Percentiles rank a stretch among this genome's conserved stretches.
These are phyloP conservation scores for Microdochium paspali DNA, from an alignment of 2,329 filamentous ascomycete species.

Conservation along the genomic window DNA sequence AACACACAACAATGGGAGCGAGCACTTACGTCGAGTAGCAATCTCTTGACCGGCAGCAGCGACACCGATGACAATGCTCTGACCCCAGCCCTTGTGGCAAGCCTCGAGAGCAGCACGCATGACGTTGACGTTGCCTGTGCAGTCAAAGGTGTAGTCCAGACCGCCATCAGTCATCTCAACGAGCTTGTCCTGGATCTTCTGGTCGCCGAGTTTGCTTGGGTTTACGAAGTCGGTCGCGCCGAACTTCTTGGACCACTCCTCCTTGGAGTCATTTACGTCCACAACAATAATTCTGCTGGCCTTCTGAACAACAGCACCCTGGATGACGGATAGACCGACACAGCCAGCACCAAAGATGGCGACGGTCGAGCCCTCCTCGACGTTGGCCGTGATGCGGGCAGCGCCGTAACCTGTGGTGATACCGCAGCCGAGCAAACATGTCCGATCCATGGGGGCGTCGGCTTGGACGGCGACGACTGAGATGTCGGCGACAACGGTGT, in stretches of 20 bases:
- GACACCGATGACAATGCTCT: slow-evolving; percentile 96
- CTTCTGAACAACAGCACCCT: slow-evolving; percentile 81
- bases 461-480: slow-evolving; percentile 89
- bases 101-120: slow-evolving; percentile 91
- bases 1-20: neutral
- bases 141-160: slow-evolving; percentile 98
- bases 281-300: slow-evolving; percentile 68
- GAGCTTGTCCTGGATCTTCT: slow-evolving; percentile 84
- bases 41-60: slow-evolving; percentile 96
- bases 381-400: slow-evolving; percentile 82
- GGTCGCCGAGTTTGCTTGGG: slow-evolving; percentile 66
- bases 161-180: slow-evolving; percentile 97
- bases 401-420: slow-evolving; percentile 98
- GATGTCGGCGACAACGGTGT: slow-evolving; percentile 97
- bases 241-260: slow-evolving; percentile 89
- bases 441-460: slow-evolving; percentile 89
- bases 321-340: slow-evolving; percentile 89
- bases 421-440: slow-evolving; percentile 91
- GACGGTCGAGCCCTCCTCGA: slow-evolving; percentile 82
- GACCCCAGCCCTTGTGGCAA: slow-evolving; percentile 98
- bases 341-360: slow-evolving; percentile 94
- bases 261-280: slow-evolving; percentile 77
- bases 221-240: slow-evolving; percentile 97
- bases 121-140: slow-evolving; percentile 92
- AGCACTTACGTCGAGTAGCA: slow-evolving; percentile 65